These are phyloP conservation scores for Paxillus ammoniavirescens DNA, from an alignment of 768 basidiomycete species.

Conservation along the genomic window DNA sequence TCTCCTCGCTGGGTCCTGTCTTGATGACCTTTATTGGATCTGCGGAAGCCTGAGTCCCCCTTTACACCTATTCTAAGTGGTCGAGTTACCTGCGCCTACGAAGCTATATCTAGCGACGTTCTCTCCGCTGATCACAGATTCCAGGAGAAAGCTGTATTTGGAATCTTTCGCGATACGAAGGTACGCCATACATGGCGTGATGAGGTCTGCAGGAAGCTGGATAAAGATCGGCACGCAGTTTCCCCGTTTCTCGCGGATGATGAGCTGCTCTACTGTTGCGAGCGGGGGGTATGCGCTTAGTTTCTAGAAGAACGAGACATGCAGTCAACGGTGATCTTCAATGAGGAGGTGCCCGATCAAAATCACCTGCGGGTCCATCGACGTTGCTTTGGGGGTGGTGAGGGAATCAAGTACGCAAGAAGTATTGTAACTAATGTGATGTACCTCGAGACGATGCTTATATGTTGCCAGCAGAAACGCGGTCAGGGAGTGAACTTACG, in stretches of 20 bases:
- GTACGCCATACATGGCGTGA: slow-evolving; percentile 97
- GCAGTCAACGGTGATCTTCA: slow-evolving; percentile 46
- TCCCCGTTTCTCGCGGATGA: slow-evolving; percentile 78
- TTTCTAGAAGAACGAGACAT: slow-evolving; percentile 56
- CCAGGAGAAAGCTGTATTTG: slow-evolving; percentile 92
- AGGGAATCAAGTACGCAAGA: not conserved
- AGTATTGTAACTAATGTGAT: not conserved
- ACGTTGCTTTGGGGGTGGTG: not conserved
- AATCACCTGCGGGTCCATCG: slow-evolving; percentile 54
- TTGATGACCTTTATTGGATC: slow-evolving; percentile 93
- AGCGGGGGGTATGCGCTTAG: slow-evolving; percentile 70
- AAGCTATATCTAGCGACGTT: slow-evolving; percentile 93
- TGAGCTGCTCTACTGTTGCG: slow-evolving; percentile 70
- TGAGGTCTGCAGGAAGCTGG: slow-evolving; percentile 90
- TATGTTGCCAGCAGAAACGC: not conserved
- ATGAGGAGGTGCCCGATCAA: not conserved
- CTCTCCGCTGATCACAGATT: slow-evolving; percentile 90
- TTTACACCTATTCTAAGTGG: not conserved
- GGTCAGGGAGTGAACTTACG: not conserved
- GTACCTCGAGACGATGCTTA: not conserved
- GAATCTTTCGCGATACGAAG: slow-evolving; percentile 89
- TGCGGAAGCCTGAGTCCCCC: slow-evolving; percentile 28
- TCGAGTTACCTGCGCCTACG: slow-evolving; percentile 82
- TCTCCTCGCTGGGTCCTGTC: slow-evolving; percentile 81
- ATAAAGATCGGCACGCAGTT: slow-evolving; percentile 94